Conservation (phyloP, 495 filamentous ascomycete species). For the Neurospora intermedia region DNA sequence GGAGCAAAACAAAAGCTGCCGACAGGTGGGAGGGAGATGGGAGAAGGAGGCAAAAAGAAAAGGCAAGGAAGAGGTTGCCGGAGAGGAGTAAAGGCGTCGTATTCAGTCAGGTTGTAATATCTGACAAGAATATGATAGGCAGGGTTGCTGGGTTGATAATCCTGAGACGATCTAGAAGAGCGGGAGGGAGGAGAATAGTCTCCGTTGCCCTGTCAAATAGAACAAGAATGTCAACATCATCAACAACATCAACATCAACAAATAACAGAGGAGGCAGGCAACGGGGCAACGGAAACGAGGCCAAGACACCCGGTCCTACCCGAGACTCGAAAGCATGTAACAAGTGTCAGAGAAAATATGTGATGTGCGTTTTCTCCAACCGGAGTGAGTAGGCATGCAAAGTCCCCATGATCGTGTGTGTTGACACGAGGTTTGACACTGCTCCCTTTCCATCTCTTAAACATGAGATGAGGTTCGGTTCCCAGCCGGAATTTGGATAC, state of each 20-base stretch:
- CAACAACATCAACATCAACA: background rate
- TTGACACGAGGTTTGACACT: background rate
- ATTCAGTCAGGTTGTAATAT: background rate
- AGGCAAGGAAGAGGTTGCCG: background rate
- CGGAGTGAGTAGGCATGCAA: background rate
- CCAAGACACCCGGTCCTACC: background rate
- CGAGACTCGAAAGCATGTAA: background rate
- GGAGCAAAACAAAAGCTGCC: conserved; percentile 4
- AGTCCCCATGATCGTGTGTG: background rate
- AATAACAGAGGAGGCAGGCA: background rate
- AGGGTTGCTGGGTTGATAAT: background rate
- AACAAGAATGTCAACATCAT: background rate
- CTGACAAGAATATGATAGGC: background rate
- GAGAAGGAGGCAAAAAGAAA: background rate
- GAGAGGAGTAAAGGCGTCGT: background rate
- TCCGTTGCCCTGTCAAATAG: background rate
- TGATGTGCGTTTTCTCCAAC: background rate
- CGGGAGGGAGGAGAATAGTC: background rate
- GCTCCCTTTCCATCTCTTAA: too few relatives aligned
- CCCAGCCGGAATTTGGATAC: background rate
- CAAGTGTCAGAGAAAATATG: background rate
- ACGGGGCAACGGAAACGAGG: background rate
- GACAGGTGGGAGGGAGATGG: background rate
- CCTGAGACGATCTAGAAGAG: background rate
- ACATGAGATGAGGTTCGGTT: background rate